Conservation (phyloP, 2,329 filamentous ascomycete genomes). For the Sphaerulina musiva region DNA sequence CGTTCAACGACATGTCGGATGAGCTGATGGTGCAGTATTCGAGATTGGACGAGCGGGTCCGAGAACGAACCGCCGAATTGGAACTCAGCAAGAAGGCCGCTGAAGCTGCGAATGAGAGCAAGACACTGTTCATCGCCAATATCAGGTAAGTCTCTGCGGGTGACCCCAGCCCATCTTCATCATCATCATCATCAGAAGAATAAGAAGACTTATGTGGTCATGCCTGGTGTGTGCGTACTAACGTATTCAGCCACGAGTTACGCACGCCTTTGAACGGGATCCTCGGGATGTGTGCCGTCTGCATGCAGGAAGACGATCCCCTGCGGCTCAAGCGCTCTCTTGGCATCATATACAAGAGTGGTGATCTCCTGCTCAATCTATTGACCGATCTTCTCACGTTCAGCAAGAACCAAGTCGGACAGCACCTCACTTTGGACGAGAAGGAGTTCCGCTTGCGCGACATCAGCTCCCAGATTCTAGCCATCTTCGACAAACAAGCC, state of each 20-base stretch:
- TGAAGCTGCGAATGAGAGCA: conserved; percentile 92
- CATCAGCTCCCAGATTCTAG: conserved; percentile 70
- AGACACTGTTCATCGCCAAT: conserved; percentile 95
- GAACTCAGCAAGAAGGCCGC: conserved; percentile 87
- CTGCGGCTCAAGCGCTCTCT: conserved; percentile 72
- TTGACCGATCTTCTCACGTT: conserved; percentile 87
- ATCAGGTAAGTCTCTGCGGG: conserved; percentile 47
- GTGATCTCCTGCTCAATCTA: conserved; percentile 74
- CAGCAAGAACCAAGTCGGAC: conserved; percentile 89
- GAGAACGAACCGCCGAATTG: conserved; percentile 72
- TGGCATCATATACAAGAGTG: conserved; percentile 82
- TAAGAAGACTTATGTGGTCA: too few relatives aligned
- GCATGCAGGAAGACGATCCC: conserved; percentile 83
- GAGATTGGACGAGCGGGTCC: conserved; percentile 75
- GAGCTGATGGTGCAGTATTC: conserved; percentile 83
- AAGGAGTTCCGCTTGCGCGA: conserved; percentile 81
- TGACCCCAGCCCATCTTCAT: too few relatives aligned
- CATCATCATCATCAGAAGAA: too few relatives aligned
- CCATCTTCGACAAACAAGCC: conserved; percentile 86
- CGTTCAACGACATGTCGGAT: conserved; percentile 91
- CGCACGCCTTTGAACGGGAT: conserved; percentile 96
- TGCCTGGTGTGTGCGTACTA: too few relatives aligned
- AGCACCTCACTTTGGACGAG: conserved; percentile 73
- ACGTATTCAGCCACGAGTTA: conserved; percentile 53
- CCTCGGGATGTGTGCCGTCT: conserved; percentile 85